Percentiles rank a stretch among this genome's conserved stretches.
Evolutionary conservation across 2,329 filamentous ascomycete genomes (phyloP).

Genomic region (Nemania diffusa): DNA sequence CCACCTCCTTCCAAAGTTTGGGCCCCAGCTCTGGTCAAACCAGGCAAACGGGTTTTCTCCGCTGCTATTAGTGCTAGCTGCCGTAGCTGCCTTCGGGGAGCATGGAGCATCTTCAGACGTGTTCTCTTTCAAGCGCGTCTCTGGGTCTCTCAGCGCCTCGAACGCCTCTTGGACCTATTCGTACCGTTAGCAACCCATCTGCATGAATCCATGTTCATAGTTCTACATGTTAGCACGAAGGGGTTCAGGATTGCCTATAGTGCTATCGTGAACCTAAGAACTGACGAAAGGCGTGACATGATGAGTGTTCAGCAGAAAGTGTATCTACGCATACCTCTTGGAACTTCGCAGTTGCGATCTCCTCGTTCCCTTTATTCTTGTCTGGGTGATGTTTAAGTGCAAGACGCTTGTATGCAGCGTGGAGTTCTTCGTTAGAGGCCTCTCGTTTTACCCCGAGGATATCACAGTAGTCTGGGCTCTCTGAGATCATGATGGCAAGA

Average conservation of each 20-base stretch:
- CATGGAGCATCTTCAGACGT: not conserved
- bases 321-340: slow-evolving; percentile 12
- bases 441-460: slow-evolving; percentile 10
- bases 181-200: not conserved
- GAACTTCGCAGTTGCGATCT: slow-evolving; percentile 19
- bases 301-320: not conserved
- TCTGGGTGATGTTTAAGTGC: slow-evolving; percentile 21
- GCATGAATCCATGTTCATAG: not conserved
- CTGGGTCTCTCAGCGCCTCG: slow-evolving; percentile 7
- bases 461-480: slow-evolving; percentile 6
- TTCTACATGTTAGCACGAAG: not conserved
- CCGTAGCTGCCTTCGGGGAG: not conserved
- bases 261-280: not conserved
- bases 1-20: slow-evolving; percentile 8
- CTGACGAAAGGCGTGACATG: not conserved
- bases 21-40: slow-evolving; percentile 12
- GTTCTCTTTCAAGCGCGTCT: not conserved
- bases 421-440: slow-evolving; percentile 19
- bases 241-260: not conserved
- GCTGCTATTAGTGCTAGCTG: not conserved
- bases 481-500: not conserved
- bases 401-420: slow-evolving; percentile 24
- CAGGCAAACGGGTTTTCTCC: not conserved
- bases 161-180: slow-evolving; percentile 18
- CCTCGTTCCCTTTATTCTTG: slow-evolving; percentile 26